A percentile compares a stretch with the other conserved stretches of the same genome.
Evolutionary conservation across 2,329 filamentous ascomycete genomes (phyloP).

Genomic region (Onygenales sp.): DNA sequence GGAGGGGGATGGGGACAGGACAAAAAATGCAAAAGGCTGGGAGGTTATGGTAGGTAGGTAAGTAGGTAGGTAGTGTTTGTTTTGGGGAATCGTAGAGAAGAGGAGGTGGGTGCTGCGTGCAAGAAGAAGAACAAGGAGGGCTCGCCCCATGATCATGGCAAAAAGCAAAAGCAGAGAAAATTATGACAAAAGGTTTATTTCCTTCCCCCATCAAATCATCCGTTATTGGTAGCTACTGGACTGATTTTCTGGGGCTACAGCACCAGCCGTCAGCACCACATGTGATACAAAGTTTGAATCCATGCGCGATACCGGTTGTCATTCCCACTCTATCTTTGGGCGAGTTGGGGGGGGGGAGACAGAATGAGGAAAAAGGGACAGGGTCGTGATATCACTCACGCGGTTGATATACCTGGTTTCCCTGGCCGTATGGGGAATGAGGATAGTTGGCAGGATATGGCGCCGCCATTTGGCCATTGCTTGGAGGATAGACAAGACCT

Average conservation of each 20-base stretch:
- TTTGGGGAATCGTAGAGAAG: too few species aligned
- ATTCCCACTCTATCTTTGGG: not conserved
- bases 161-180: not conserved
- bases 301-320: not conserved
- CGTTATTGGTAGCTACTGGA: conserved; percentile 19
- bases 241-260: conserved; percentile 20
- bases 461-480: conserved; percentile 36
- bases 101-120: too few species aligned
- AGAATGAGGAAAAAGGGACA: conserved; percentile 8
- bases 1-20: too few species aligned
- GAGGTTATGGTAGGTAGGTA: too few species aligned
- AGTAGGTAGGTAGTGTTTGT: too few species aligned
- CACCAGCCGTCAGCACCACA: conserved; percentile 19
- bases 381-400: conserved; percentile 32
- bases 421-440: conserved; percentile 41
- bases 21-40: too few species aligned
- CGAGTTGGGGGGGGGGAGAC: not conserved
- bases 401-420: conserved; percentile 40
- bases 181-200: not conserved
- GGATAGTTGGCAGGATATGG: conserved; percentile 37
- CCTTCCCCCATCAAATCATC: conserved; percentile 2
- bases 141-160: not conserved
- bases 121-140: not conserved
- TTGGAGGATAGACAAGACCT: conserved; percentile 38
- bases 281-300: conserved; percentile 13